Base-by-base conservation (phyloP, 495 filamentous ascomycete species). In the Penicillium riverlandense region DNA sequence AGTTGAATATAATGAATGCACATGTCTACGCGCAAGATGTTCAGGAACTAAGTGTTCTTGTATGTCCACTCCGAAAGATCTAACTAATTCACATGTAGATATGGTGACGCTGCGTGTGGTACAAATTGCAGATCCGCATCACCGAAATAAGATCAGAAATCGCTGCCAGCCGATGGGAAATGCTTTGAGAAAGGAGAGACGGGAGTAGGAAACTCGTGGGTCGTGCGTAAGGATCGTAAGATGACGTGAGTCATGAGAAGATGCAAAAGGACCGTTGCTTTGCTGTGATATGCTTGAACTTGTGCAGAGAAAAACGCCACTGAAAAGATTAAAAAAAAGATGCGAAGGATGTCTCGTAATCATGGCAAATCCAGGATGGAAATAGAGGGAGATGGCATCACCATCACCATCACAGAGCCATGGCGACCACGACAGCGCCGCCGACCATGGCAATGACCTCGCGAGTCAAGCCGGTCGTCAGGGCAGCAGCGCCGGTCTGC, bases 401-500 rank as follows among this genome's bases (percentile, higher is more conserved):
- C 1, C 16, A 29, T 8, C 14, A 22, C 8, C 9, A 39, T 62
- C 53, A 71, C 37, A 73, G 49, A 33, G 59, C 62, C 52, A 70
- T 64, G 12, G 62, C 69, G 15, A 70, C 58, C 9, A 62, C 36
- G 27, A 67, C 58, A 14, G 67, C 69, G 11, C 67, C 69, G 7
- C 67, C 67, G 22, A 78, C 40, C 51, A 77, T 66, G 11, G 63
- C 62, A 29, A 66, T 52, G 37, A 74, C 54, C 52, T 74, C 72
- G 8, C 60, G 63, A 28, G 46, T 48, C 22, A 66, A 47, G 4
- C 54, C 45, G 12, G 59, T 61, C 9, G 59, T 44, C 30, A 63
- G 52, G 1, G 61, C 58, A 1, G 55, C 62, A 30, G 60, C 60
- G 32, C 55, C 65, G 1, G 70, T 74, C 50, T 77, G 73, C 46